Conservation (phyloP, 768 basidiomycete genomes). For the Mrakia gelida region DNA sequence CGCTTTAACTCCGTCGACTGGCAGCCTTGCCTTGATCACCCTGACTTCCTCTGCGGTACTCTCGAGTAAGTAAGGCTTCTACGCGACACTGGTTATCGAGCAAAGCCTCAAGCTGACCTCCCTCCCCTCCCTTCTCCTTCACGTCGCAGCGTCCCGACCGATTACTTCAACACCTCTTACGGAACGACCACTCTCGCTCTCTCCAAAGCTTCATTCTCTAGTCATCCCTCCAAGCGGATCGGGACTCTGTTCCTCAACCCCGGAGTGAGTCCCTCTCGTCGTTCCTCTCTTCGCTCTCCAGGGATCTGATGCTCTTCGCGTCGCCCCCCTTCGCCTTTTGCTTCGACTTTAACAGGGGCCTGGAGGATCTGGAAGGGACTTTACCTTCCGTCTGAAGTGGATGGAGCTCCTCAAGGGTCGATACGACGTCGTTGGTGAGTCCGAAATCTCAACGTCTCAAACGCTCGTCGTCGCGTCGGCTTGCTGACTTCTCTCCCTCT, state of each 20-base stretch:
- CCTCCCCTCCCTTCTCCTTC: background rate
- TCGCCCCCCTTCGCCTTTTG: background rate
- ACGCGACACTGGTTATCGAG: background rate
- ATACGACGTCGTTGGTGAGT: constrained; percentile 33
- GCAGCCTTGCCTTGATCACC: background rate
- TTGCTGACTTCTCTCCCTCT: background rate
- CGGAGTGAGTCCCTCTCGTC: background rate
- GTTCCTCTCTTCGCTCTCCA: too few relatives aligned
- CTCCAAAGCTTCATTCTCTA: constrained; percentile 16
- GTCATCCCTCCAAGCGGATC: background rate
- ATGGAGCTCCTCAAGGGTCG: constrained; percentile 23
- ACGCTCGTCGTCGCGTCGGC: background rate
- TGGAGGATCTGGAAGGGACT: constrained; percentile 19
- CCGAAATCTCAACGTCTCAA: background rate
- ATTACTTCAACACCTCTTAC: constrained; percentile 29
- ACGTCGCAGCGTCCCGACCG: constrained; percentile 23
- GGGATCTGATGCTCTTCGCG: background rate
- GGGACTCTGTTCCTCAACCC: constrained; percentile 32
- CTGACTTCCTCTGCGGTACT: background rate
- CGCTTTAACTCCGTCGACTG: background rate
- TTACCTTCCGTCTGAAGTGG: constrained; percentile 19
- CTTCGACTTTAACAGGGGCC: constrained; percentile 12
- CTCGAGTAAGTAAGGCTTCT: background rate
- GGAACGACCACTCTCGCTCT: constrained; percentile 26
- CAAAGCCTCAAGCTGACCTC: background rate